Base-by-base conservation (phyloP, 345 rosid species). In the Clausena lansium region DNA sequence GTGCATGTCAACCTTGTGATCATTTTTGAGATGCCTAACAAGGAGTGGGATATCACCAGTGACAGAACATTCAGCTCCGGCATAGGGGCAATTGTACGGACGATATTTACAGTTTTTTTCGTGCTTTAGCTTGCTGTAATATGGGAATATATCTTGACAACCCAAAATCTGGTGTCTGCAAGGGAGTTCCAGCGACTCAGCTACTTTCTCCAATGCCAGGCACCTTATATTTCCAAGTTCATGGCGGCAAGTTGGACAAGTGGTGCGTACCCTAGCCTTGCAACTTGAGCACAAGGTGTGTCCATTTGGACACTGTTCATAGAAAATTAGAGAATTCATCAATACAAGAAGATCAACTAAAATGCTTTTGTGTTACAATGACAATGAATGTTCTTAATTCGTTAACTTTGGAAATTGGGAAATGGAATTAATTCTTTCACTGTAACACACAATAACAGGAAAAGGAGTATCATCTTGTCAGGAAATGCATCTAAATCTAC, bases 1-100 rank as follows among this genome's bases (percentile, higher is more conserved):
- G 67, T 93, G 98, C 98, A 92, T 90, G 80, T 95, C 98, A 72
- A 95, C 98, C 81, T 90, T 92, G 89, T 95, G 98, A 63, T 93
- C 94, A 81, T 90, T 86, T 85, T 86, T 90, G 50, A 95, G 96
- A 85, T 95, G 98, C 76, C 66, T 65, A 58, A 89, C 93, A 28
- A 95, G 95, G 15, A 68, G 74, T 19, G 89, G 89, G 67, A 95
- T 92, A 73, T 92, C 97, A 74, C 97, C 98, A 4, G 90, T 85
- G 80, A 91, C 86, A 60, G 92, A 85, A 81, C 98, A 95, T 85
- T 93, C 93, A 27, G 94, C 86, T 47, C 98, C 97, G 39, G 98
- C 98, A 74, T 95, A 91, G 11, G 98, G 98, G 81, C 98, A 95
- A 73, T 59, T 89, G 78, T 91, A 93, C 0, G 97, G 94, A 22